Conservation (phyloP, 2,329 filamentous ascomycete genomes). For the Sarocladiaceae sp. region DNA sequence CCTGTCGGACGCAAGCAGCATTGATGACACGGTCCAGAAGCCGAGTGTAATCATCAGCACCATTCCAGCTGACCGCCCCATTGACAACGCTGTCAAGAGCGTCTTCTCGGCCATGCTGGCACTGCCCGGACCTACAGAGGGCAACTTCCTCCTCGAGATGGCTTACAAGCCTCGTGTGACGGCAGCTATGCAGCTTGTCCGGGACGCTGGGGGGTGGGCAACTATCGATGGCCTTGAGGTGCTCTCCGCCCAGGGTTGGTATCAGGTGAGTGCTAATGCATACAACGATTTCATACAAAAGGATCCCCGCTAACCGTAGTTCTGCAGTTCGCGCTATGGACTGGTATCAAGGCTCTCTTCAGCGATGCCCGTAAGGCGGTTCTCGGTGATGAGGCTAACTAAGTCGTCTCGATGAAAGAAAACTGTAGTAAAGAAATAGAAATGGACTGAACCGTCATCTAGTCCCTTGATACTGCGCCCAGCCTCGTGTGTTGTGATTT, state of each 20-base stretch:
- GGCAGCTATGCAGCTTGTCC: slow-evolving; percentile 75
- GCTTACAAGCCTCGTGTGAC: slow-evolving; percentile 88
- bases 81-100: slow-evolving; percentile 59
- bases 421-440: too few relatives aligned
- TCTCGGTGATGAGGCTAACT: slow-evolving; percentile 25
- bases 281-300: not conserved
- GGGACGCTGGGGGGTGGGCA: slow-evolving; percentile 65
- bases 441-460: too few relatives aligned
- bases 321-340: slow-evolving; percentile 72
- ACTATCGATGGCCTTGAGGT: slow-evolving; percentile 86
- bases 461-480: too few relatives aligned
- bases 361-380: slow-evolving; percentile 59
- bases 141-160: slow-evolving; percentile 76
- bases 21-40: slow-evolving; percentile 44
- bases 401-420: too few relatives aligned
- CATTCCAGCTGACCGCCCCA: slow-evolving; percentile 80
- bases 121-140: slow-evolving; percentile 26
- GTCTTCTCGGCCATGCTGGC: slow-evolving; percentile 46
- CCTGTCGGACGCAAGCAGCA: slow-evolving; percentile 43
- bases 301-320: slow-evolving; percentile 14
- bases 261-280: slow-evolving; percentile 57
- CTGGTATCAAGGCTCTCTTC: slow-evolving; percentile 70
- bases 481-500: too few relatives aligned
- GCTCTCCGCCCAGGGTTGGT: slow-evolving; percentile 79
- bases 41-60: slow-evolving; percentile 73